Conservation (phyloP, 441 rosid species). For the Aquilaria agallochum region DNA sequence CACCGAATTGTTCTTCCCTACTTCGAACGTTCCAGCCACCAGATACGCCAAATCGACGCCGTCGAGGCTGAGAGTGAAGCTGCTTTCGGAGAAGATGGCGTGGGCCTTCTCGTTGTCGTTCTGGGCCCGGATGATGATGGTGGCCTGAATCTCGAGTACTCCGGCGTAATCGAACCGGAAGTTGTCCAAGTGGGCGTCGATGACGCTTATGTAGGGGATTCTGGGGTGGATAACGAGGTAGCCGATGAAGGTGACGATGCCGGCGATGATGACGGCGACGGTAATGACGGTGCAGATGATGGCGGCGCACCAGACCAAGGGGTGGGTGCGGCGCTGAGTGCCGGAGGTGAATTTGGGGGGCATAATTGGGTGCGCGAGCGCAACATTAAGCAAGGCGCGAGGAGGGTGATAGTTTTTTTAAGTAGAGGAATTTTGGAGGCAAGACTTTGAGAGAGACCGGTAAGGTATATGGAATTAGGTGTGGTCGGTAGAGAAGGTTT, state of each 20-base stretch:
- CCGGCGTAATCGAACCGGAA: constrained; percentile 38
- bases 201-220: constrained; percentile 62
- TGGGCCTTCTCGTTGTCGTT: constrained; percentile 72
- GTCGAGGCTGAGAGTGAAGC: constrained; percentile 38
- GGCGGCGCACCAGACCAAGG: constrained; percentile 64
- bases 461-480: constrained; percentile 25
- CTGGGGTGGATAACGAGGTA: constrained; percentile 75
- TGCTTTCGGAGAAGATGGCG: constrained; percentile 41
- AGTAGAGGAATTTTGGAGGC: constrained; percentile 5
- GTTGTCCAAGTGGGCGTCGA: constrained; percentile 43
- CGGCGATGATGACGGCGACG: constrained; percentile 51
- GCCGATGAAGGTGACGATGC: constrained; percentile 53
- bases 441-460: constrained; percentile 18
- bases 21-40: constrained; percentile 43
- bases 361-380: neutral
- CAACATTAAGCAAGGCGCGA: constrained; percentile 7
- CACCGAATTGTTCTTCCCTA: constrained; percentile 37
- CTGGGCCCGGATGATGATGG: constrained; percentile 41
- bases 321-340: constrained; percentile 25
- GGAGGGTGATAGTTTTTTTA: neutral
- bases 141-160: constrained; percentile 50
- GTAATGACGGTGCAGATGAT: constrained; percentile 57
- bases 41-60: constrained; percentile 44
- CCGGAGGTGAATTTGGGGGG: neutral
- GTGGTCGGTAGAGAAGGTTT: constrained; percentile 47